Evolutionary conservation across 2,329 filamentous ascomycete species (phyloP).

Genomic region (Colletotrichum eleusines): DNA sequence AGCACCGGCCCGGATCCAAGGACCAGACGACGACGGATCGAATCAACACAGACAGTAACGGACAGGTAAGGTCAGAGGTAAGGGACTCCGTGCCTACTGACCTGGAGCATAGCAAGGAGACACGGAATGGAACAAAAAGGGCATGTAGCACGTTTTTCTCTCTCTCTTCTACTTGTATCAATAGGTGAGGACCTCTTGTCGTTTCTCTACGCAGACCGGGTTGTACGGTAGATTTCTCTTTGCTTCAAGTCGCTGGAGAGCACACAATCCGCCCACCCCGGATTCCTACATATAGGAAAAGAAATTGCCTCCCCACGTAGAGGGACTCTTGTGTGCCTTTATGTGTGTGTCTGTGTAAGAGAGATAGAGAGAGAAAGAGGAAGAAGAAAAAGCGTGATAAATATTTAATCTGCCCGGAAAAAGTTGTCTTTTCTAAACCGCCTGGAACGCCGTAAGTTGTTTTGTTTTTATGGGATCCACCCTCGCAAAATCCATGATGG

Average conservation of each 20-base stretch:
- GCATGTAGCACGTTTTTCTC: constrained; percentile 38
- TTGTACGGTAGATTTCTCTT: constrained; percentile 25
- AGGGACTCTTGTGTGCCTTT: background rate
- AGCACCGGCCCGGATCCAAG: background rate
- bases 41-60: constrained; percentile 42
- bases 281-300: background rate
- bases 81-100: constrained; percentile 57
- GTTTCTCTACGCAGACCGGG: constrained; percentile 13
- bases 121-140: constrained; percentile 17
- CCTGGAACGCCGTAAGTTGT: constrained; percentile 37
- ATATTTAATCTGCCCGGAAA: constrained; percentile 23
- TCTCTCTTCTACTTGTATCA: constrained; percentile 29
- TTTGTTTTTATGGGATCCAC: constrained; percentile 28
- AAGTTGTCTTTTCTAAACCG: constrained; percentile 24
- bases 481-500: constrained; percentile 43
- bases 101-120: constrained; percentile 44
- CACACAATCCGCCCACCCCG: background rate
- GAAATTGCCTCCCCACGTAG: background rate
- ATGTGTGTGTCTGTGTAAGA: background rate
- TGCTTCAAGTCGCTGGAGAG: background rate
- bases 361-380: background rate
- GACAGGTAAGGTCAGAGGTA: constrained; percentile 69
- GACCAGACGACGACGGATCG: background rate
- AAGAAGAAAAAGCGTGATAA: background rate
- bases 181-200: constrained; percentile 40